Evolutionary conservation across 179 eudicot species (phyloP), one percentile per base, ranked within the genome.

Genomic region (Silene vulgaris): DNA sequence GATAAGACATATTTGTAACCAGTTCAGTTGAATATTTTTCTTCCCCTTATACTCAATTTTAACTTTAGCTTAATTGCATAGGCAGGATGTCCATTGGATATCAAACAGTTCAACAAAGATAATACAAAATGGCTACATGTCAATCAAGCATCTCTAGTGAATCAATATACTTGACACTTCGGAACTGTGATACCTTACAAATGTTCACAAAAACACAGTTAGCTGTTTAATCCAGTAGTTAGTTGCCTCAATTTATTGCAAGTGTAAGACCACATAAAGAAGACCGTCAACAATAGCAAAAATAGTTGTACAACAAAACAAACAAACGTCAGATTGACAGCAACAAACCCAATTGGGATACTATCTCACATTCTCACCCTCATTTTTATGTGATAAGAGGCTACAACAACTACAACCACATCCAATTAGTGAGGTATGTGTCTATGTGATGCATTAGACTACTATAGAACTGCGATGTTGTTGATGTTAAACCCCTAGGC

Each of bases 291-390:
- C 50, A 20, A 65, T 8, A 68, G 56, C 72, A 68, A 40, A 54
- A 69, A 28, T 17, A 69, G 12, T 43, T 35, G 30, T 13, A 65
- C 43, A 12, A 65, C 43, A 30, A 65, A 20, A 67, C 16, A 67
- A 19, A 37, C n/a, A 67, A 19, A 32, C 21, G 1, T 2, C 7
- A 19, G 30, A 43, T 13, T 16, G 30, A 9, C 4, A 4, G 0
- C 72, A 69, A 61, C 57, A 35, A 30, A 64, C n/a, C 45, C 52
- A 35, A 8, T 3, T 37, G 71, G 5, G 23, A 43, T 29, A 28
- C 40, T 17, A 50, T 21, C 35, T 35, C 62, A 63, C 71, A 59
- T 29, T 21, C 35, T 35, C 62, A 63, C 71, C 66, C 40, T 54
- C 52, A 37, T 48, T 16, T 30, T 20, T 50, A 2, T 9, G 57